Percentiles rank a stretch among this genome's conserved stretches.
These are phyloP conservation scores for Cardamine resedifolia DNA, from an alignment of 345 rosid species.

Conservation along the genomic window DNA sequence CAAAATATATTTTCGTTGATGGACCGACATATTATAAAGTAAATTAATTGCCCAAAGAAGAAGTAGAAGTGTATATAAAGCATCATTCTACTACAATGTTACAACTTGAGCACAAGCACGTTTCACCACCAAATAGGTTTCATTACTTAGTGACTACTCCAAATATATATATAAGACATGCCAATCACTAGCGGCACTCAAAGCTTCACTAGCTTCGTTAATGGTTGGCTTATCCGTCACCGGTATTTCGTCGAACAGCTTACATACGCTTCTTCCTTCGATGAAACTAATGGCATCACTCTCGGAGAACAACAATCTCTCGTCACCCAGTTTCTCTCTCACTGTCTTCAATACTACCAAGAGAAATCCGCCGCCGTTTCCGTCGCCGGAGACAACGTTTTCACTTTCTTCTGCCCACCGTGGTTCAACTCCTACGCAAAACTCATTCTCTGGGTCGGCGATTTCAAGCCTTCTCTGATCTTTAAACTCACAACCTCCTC, in stretches of 20 bases:
- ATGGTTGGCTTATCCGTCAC: slow-evolving; percentile 34
- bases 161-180: not conserved
- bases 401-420: slow-evolving; percentile 37
- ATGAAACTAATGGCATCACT: not conserved
- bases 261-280: slow-evolving; percentile 27
- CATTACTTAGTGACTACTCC: slow-evolving; percentile 1
- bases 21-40: slow-evolving; percentile 25
- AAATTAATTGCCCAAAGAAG: slow-evolving; percentile 6
- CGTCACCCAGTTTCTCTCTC: slow-evolving; percentile 32
- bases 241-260: slow-evolving; percentile 38
- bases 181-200: slow-evolving; percentile 24
- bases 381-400: slow-evolving; percentile 35
- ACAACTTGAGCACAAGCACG: not conserved
- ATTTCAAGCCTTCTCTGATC: slow-evolving; percentile 28
- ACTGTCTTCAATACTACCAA: slow-evolving; percentile 39
- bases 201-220: slow-evolving; percentile 28
- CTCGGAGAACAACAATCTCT: slow-evolving; percentile 25
- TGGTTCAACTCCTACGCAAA: slow-evolving; percentile 37
- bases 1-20: not conserved
- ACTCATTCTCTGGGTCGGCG: slow-evolving; percentile 38
- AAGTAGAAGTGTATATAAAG: not conserved
- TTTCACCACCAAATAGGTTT: not conserved
- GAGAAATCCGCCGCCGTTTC: slow-evolving; percentile 34
- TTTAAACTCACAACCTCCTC: slow-evolving; percentile 30
- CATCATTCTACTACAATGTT: not conserved